Evolutionary conservation across 768 basidiomycete genomes (phyloP).

Genomic region (Boletus patriciae): DNA sequence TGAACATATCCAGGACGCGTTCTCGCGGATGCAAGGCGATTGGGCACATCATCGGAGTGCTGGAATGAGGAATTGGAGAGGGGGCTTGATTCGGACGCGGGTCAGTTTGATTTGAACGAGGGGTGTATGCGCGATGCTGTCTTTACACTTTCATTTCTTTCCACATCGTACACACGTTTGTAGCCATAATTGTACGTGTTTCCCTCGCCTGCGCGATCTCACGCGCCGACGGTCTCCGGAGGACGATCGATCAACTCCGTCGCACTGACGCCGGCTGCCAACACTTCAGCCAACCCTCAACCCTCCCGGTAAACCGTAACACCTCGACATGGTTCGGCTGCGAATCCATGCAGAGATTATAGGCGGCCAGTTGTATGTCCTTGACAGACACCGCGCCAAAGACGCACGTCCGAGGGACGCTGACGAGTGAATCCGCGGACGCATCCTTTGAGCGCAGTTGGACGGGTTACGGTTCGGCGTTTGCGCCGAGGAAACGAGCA

Average conservation of each 20-base stretch:
- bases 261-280: constrained; percentile 38
- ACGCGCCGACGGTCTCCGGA: not conserved
- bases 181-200: not conserved
- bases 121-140: too few species aligned
- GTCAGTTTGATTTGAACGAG: constrained; percentile 66
- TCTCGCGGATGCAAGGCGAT: constrained; percentile 84
- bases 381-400: too few species aligned
- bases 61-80: constrained; percentile 88
- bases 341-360: not conserved
- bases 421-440: too few species aligned
- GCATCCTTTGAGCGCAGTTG: too few species aligned
- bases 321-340: constrained; percentile 41
- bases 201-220: not conserved
- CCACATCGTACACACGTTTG: not conserved
- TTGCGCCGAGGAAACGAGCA: too few species aligned
- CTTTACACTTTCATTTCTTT: not conserved
- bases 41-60: constrained; percentile 80
- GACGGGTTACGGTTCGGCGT: too few species aligned
- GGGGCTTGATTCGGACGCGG: constrained; percentile 75
- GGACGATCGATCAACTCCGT: constrained; percentile 37
- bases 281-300: constrained; percentile 38
- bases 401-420: too few species aligned
- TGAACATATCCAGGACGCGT: constrained; percentile 90
- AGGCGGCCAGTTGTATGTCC: too few species aligned
- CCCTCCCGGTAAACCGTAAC: constrained; percentile 37